Evolutionary conservation across 129 eudicot species (phyloP).

Genomic region (Flaveria bidentis): DNA sequence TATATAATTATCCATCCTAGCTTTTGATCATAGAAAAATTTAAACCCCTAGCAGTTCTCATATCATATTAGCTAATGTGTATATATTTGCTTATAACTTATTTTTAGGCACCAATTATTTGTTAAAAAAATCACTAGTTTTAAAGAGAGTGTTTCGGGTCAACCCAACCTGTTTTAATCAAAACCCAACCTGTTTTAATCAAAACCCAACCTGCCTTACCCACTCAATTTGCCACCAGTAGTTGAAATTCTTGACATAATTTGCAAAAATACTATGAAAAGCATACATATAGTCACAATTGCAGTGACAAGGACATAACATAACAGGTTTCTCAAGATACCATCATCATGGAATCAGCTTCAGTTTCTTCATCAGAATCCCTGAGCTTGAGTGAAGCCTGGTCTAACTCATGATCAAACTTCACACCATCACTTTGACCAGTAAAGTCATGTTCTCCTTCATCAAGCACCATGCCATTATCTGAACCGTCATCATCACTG

Average conservation of each 20-base stretch:
- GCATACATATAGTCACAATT: not conserved
- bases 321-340: conserved; percentile 29
- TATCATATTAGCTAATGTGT: not conserved
- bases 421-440: conserved; percentile 38
- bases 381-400: conserved; percentile 69
- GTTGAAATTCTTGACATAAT: not conserved
- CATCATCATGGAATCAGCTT: conserved; percentile 81
- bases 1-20: not conserved
- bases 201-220: not conserved
- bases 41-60: not conserved
- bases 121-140: not conserved
- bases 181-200: not conserved
- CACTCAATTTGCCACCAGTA: not conserved
- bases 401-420: conserved; percentile 70
- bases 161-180: not conserved
- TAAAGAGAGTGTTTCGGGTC: not conserved
- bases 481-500: conserved; percentile 56
- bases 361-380: conserved; percentile 84
- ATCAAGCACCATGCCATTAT: conserved; percentile 77
- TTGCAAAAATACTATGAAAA: not conserved
- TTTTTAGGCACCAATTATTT: not conserved
- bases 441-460: conserved; percentile 42
- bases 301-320: not conserved
- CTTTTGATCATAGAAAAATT: not conserved
- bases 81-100: not conserved